Evolutionary conservation across 129 eudicot genomes (phyloP).

Genomic region (Arctium minus): DNA sequence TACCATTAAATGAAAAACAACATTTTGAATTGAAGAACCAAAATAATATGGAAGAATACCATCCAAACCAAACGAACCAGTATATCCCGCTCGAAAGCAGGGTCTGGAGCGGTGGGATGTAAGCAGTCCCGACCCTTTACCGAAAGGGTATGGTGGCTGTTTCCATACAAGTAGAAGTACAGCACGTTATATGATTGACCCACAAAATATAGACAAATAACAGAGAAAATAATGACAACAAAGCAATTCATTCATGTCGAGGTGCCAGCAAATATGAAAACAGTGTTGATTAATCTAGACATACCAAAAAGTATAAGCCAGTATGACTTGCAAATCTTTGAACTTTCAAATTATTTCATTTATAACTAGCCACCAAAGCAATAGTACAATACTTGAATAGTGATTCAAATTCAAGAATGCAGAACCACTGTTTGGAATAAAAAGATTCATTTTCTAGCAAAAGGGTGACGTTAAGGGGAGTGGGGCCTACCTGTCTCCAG

Average conservation of each 20-base stretch:
- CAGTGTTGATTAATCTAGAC: neutral
- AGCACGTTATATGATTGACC: neutral
- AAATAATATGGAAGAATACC: neutral
- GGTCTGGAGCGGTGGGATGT: too few relatives aligned
- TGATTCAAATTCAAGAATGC: neutral
- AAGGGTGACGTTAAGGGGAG: neutral
- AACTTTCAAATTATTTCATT: neutral
- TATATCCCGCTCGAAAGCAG: too few relatives aligned
- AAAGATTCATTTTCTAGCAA: neutral
- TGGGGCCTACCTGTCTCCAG: conserved; percentile 53
- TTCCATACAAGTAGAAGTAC: neutral
- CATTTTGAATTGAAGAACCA: neutral
- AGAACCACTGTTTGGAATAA: neutral
- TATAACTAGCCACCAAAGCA: neutral
- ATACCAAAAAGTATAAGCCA: neutral
- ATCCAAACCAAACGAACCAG: neutral
- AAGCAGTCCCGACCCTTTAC: neutral
- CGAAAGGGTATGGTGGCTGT: neutral
- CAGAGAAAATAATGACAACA: neutral
- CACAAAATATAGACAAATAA: neutral
- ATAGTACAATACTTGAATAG: neutral
- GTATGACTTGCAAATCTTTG: neutral
- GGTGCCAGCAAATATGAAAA: neutral
- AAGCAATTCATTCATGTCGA: neutral
- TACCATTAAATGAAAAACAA: neutral